Base-by-base conservation (phyloP, 257 asterid species). In the Craterostigma plantagineum region DNA sequence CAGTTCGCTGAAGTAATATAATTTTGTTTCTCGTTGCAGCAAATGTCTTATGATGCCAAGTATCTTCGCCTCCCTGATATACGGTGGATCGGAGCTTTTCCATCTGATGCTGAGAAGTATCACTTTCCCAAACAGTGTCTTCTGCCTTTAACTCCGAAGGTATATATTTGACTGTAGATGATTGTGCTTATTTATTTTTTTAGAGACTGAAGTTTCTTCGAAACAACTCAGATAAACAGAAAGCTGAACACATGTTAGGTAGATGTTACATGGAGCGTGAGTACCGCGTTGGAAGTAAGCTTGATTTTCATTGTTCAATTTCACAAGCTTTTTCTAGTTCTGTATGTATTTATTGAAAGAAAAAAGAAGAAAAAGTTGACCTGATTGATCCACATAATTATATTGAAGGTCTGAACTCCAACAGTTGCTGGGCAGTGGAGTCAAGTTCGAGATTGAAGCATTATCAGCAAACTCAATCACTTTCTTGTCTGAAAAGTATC, bases 401-500 rank as follows among this genome's bases (percentile, higher is more conserved):
- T 42, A 40, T 55, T 55, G 0, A 54, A 86, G 96, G 77, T 53
- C 61, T 44, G 95, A 86, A 65, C 68, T 86, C 60, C 84, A 78
- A 59, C 44, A 71, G 73, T 61, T 81, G 70, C 65, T 81, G 54
- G 73, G 67, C 38, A 68, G 71, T 56, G 95, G 93, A 60, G 54
- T 65, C 53, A 86, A 86, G 60, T 81, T 73, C 35, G 97, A 87
- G 84, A 74, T 87, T 18, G 97, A 87, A 72, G 95, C 97, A 10
- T 61, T 87, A 44, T 81, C 92, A 3, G 79, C 70, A 33, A 60
- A 63, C 49, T 76, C 85, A 4, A 70, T 79, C 53, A 71, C 92
- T 33, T 87, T 81, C 74, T 67, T 79, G 78, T 65, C 95, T 1
- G 68, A 69, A 7, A 70, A 56, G 51, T 87, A 87, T 64, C 57